Percentiles rank a stretch among this genome's conserved stretches.
phyloP scores from a whole-genome alignment of 202 grass and related monocot species.

The Musa balbisiana region DNA sequence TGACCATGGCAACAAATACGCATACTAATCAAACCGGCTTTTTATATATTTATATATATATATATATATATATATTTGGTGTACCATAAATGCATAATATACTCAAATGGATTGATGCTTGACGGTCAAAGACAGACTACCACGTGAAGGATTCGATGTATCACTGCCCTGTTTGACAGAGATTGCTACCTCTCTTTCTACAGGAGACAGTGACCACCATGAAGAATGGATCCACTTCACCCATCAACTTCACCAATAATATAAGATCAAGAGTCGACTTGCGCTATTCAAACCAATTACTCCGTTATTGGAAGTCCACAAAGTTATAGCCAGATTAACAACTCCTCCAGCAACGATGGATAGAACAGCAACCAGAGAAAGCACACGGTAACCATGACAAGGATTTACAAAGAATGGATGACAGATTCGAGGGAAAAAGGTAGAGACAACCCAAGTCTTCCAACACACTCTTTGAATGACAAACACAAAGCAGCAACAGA shows the following conservation, averaged over 20 bases:
- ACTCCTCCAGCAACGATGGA: no score
- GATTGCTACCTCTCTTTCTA: background rate
- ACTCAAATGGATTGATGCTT: background rate
- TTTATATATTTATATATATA: background rate
- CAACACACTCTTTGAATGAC: background rate
- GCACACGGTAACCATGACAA: no score
- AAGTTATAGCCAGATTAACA: no score
- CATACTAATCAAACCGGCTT: background rate
- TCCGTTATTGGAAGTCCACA: no score
- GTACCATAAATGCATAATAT: background rate
- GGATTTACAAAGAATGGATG: no score
- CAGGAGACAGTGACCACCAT: background rate
- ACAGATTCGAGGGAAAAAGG: background rate
- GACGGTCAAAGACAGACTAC: background rate
- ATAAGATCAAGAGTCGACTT: background rate
- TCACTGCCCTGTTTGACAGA: background rate
- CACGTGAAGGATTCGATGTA: background rate
- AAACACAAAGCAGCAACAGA: background rate
- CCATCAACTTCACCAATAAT: background rate
- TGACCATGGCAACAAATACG: background rate
- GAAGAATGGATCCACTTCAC: background rate
- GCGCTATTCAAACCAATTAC: no score
- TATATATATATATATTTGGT: background rate
- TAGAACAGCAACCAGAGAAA: no score
- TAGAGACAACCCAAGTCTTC: background rate